Conservation (phyloP, 1,284 basidiomycete species). For the Malassezia equina region DNA sequence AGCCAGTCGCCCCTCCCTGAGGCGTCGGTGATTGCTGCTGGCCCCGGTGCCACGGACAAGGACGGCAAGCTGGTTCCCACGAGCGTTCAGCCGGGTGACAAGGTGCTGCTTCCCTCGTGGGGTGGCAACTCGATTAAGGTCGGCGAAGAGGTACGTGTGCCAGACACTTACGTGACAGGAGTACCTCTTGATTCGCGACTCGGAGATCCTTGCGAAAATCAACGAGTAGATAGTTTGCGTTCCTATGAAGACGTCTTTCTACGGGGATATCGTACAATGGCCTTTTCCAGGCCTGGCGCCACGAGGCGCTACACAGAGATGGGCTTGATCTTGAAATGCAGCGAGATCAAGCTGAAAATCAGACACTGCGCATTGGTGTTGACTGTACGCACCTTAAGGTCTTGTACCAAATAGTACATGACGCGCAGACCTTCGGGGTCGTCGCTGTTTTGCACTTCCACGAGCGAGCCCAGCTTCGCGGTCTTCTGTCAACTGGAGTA, state of each 20-base stretch:
- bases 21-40: constrained; percentile 89
- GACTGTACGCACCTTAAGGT: constrained; percentile 65
- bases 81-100: constrained; percentile 75
- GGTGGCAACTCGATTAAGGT: constrained; percentile 92
- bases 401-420: constrained; percentile 97
- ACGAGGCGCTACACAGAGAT: constrained; percentile 51
- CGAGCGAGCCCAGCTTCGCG: constrained; percentile 89
- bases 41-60: constrained; percentile 80
- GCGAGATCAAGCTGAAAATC: constrained; percentile 89
- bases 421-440: constrained; percentile 96
- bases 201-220: constrained; percentile 93
- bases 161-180: constrained; percentile 56
- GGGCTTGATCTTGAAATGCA: constrained; percentile 99
- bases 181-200: constrained; percentile 87
- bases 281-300: background rate
- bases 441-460: constrained; percentile 91
- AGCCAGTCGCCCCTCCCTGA: constrained; percentile 78
- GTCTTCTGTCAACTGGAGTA: constrained; percentile 58
- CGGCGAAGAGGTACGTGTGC: constrained; percentile 73
- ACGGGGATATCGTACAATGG: background rate
- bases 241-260: background rate
- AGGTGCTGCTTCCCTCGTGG: constrained; percentile 87
- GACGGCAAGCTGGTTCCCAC: constrained; percentile 70
- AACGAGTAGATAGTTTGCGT: constrained; percentile 58
- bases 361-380: constrained; percentile 60